Percentiles rank a stretch among this genome's conserved stretches.
phyloP scores from a whole-genome alignment of 2,329 filamentous ascomycete genomes.

The Harringtonia lauricola region DNA sequence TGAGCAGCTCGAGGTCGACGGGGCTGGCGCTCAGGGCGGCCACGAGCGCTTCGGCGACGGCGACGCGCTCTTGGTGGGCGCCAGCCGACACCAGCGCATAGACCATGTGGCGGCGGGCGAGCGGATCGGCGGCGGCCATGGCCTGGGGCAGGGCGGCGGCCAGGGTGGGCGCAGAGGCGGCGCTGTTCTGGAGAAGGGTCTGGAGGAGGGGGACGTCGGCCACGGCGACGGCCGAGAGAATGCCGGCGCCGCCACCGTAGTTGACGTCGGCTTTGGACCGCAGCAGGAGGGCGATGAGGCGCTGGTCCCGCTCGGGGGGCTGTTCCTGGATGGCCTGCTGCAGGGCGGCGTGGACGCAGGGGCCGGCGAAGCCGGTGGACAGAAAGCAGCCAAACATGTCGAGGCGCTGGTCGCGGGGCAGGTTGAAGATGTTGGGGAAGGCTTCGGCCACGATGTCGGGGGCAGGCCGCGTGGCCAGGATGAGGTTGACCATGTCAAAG shows the following conservation, averaged over 20 bases:
- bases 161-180: slow-evolving; percentile 31
- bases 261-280: slow-evolving; percentile 42
- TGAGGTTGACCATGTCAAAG: slow-evolving; percentile 29
- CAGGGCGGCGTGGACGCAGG: slow-evolving; percentile 35
- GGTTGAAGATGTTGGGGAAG: slow-evolving; percentile 35
- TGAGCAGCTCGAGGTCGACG: slow-evolving; percentile 37
- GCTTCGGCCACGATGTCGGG: slow-evolving; percentile 34
- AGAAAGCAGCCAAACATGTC: slow-evolving; percentile 39
- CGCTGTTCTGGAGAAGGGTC: slow-evolving; percentile 31
- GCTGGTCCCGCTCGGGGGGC: slow-evolving; percentile 34
- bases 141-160: slow-evolving; percentile 36
- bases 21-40: slow-evolving; percentile 30
- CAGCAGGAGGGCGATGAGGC: slow-evolving; percentile 40
- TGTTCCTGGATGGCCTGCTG: slow-evolving; percentile 41
- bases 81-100: slow-evolving; percentile 34
- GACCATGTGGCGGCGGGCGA: slow-evolving; percentile 33
- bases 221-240: slow-evolving; percentile 35
- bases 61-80: slow-evolving; percentile 23
- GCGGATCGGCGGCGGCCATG: slow-evolving; percentile 31
- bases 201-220: slow-evolving; percentile 34
- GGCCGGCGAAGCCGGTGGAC: slow-evolving; percentile 32
- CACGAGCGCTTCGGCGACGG: slow-evolving; percentile 30
- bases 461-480: slow-evolving; percentile 35
- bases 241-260: slow-evolving; percentile 37
- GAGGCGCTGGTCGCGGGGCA: slow-evolving; percentile 31